Evolutionary conservation across 1,139 yeast genomes (phyloP), one percentile per base, ranked within the genome.

Genomic region (Sugiyamaella sp.): DNA sequence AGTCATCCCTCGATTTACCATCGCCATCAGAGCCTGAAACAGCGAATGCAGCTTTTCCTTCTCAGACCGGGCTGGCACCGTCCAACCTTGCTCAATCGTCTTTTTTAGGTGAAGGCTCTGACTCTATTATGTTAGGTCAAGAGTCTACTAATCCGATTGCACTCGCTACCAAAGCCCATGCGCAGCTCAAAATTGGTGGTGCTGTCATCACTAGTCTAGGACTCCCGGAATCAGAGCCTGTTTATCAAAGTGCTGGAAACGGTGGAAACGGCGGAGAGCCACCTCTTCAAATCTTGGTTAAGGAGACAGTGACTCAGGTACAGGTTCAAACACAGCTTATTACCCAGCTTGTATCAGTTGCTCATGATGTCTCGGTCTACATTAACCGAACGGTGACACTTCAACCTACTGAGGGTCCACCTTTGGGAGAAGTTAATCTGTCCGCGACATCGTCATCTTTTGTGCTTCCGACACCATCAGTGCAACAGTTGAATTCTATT

Each of bases 201-300:
- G n/a, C n/a, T n/a, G n/a, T n/a, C n/a, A n/a, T n/a, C n/a, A n/a
- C n/a, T n/a, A n/a, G n/a, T n/a, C n/a, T n/a, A n/a, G n/a, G n/a
- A n/a, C n/a, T n/a, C n/a, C n/a, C n/a, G n/a, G n/a, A n/a, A n/a
- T 29, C 12, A 32, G 37, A 32, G 14, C 4, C 14, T 32, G 14
- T 32, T 16, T 4, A 32, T 5, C 14, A n/a, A 32, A 20, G 8
- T 4, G 21, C 24, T 4, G 9, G 4, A 12, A 4, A 16, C 3
- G 10, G 20, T 16, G 25, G 21, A 8, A 19, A 22, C 12, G 24
- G 20, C 12, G 14, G 29, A 17, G 37, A 37, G 16, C 33, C 21
- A 8, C 42, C 49, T 12, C 14, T 46, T 35, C 42, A 35, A 22
- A 46, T 46, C 14, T 17, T 46, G 25, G 35, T 46, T 5, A 46